Conservation (phyloP, 1,139 yeast species). For the Arxiozyma telluris region DNA sequence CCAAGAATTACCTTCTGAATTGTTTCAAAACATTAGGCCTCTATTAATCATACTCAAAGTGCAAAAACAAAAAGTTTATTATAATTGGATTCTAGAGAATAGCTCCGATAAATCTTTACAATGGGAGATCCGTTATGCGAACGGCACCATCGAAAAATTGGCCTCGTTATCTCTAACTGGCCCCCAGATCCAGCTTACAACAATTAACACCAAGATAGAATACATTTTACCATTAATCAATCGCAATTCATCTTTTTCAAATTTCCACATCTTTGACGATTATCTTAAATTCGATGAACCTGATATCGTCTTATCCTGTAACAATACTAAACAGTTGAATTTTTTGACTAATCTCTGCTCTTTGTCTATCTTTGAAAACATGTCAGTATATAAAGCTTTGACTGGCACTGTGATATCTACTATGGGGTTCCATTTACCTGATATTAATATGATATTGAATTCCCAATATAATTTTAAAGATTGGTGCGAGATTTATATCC, state of each 20-base stretch:
- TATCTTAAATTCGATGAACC: constrained; percentile 4
- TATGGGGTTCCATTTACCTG: constrained; percentile 23
- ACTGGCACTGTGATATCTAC: constrained; percentile 26
- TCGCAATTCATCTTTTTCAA: not conserved
- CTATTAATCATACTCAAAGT: constrained; percentile 13
- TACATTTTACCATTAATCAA: constrained; percentile 2
- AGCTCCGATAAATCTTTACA: not conserved
- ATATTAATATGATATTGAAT: constrained; percentile 23
- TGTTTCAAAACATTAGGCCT: constrained; percentile 11
- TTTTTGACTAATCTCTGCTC: constrained; percentile 14
- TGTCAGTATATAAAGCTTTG: constrained; percentile 22
- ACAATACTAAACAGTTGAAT: constrained; percentile 3
- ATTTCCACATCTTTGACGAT: constrained; percentile 1
- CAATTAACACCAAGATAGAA: not conserved
- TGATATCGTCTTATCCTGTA: constrained; percentile 1
- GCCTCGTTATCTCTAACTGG: constrained; percentile 5
- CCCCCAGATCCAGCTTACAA: not conserved
- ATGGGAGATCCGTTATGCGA: constrained; percentile 2
- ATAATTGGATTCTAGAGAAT: constrained; percentile 7
- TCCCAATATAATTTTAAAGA: constrained; percentile 26
- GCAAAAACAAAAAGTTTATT: constrained; percentile 13
- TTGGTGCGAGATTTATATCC: constrained; percentile 28
- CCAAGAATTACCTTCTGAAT: constrained; percentile 13
- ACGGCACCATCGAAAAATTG: not conserved
- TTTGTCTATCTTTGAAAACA: constrained; percentile 21